Base-by-base conservation (phyloP, 306 rosid genomes). In the Benincasa hispida region DNA sequence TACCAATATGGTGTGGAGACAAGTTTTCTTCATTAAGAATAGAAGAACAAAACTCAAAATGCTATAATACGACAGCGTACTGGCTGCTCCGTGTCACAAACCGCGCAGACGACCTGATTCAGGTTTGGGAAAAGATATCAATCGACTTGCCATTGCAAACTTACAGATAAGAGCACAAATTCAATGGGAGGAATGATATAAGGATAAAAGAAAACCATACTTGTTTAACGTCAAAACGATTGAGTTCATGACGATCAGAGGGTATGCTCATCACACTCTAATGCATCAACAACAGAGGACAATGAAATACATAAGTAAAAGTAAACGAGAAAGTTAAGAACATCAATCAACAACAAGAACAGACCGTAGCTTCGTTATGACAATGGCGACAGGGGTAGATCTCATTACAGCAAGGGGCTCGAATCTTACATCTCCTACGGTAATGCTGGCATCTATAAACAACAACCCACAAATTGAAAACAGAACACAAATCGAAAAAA, bases 71-170 rank as follows among this genome's bases (percentile, higher is more conserved):
- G 62, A 19, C 25, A 70, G 24, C 91, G 19, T 63, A 95, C 97
- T 54, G 96, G 97, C 77, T 95, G 99, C 89, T 94, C 99, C 60
- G 99, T 88, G 83, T 92, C 99, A 78, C 99, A 95, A 79, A 90
- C 96, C 24, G 95, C 78, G 80, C 98, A 94, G 82, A 94, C 87
- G 75, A 94, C 96, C 98, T 94, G 93, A 82, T 85, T 83, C 80
- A 21, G 48, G 83, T 28, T 12, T 50, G 42, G 18, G 25, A 47
- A 72, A 28, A 50, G 27, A 72, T 50, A 50, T 72, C 59, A 47
- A 48, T 50, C 8, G 37, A 28, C 76, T 12, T 14, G 76, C 8
- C 42, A 51, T 50, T 25, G 35, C 35, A 70, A 13, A 45, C 66
- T 35, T 50, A 50, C 17, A 21, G 65, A 9, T 27, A 6, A 30